Evolutionary conservation across 192 early-diverging fungal genomes (phyloP), one percentile per base, ranked within the genome.

Genomic region (Spizellomyces punctatus): DNA sequence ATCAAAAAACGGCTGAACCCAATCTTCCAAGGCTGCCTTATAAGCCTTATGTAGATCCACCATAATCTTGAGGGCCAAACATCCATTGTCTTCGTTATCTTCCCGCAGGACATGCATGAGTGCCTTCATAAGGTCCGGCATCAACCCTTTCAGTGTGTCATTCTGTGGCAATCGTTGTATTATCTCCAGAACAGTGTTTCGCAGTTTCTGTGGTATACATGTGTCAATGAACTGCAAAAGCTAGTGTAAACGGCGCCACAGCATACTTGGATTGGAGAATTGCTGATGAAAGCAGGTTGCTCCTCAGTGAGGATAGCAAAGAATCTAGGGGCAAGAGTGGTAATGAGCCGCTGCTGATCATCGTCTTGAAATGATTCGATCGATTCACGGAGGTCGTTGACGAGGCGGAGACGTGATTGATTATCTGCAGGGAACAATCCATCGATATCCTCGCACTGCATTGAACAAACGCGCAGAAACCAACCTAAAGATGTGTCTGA

Each of bases 51-150:
- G 95, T 63, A 99, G 84, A 68, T 99, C 98, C 58, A 95, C 93
- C 61, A 98, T 93, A 47, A 96, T 93, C 74, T 98, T 97, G 22
- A 99, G 81, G 70, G 92, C 91, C 2, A 95, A 83, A 16, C 94
- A 92, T 7, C 91, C 96, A 70, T 98, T 98, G n/a, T 99, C 98
- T 77, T 99, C 98, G 73, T 99, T 98, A 73, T 99, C 98, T 21
- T 86, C 83, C 64, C 84, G 83, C 14, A 99, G 83, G 14, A 97
- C 80, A 46, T 89, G 74, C 83, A 99, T 73, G 14, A 88, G 88
- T 14, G 89, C 80, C 42, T 85, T 86, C 64, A 93, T 89, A 50
- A 99, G 72, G 16, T 95, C 91, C 42, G 86, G 76, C 5, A 91
- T 90, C 56, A 92, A 93, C 10, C 83, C 80, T 59, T 86, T 81